Percentiles rank a stretch among this genome's conserved stretches.
Evolutionary conservation across 163 green algal genomes (phyloP).

Genomic region (Scenedesmus sp.): DNA sequence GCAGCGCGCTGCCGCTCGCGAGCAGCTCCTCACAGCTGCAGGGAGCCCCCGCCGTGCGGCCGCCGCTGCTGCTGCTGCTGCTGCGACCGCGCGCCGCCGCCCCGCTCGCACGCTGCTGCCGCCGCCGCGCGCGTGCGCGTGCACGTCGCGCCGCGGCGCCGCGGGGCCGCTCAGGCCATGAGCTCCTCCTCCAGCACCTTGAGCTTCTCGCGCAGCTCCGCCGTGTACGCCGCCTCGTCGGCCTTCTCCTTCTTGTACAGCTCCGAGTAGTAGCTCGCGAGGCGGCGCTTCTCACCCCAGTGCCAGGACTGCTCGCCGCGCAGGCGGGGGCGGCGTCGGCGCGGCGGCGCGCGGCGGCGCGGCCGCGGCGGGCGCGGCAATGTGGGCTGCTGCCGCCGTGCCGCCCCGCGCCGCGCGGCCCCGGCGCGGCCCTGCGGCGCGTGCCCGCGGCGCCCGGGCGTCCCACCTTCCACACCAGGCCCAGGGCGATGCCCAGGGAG

Average conservation of each 20-base stretch:
- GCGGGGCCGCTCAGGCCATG: conserved; percentile 6
- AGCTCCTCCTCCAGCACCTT: conserved; percentile 46
- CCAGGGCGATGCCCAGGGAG: background rate
- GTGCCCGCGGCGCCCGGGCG: background rate
- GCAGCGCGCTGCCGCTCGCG: no score
- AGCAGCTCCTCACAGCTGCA: no score
- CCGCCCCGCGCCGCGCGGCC: background rate
- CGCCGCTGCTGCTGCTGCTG: background rate
- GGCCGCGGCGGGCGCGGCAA: background rate
- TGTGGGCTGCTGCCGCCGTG: background rate
- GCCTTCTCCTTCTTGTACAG: conserved; percentile 42
- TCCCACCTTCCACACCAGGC: conserved; percentile 40
- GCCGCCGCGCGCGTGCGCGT: no score
- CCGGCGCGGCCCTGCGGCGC: background rate
- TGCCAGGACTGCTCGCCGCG: conserved; percentile 21
- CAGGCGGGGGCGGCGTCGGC: background rate
- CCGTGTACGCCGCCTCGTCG: conserved; percentile 35
- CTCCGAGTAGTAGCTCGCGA: conserved; percentile 44
- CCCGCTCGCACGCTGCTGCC: background rate
- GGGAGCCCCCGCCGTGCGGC: background rate
- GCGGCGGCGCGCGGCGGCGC: background rate
- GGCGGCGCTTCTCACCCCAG: conserved; percentile 42
- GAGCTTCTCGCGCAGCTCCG: conserved; percentile 34
- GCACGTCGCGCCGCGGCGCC: no score
- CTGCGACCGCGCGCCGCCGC: background rate